Conservation (phyloP, 78 protist genomes). For the Planoprotostelium fungivorum region DNA sequence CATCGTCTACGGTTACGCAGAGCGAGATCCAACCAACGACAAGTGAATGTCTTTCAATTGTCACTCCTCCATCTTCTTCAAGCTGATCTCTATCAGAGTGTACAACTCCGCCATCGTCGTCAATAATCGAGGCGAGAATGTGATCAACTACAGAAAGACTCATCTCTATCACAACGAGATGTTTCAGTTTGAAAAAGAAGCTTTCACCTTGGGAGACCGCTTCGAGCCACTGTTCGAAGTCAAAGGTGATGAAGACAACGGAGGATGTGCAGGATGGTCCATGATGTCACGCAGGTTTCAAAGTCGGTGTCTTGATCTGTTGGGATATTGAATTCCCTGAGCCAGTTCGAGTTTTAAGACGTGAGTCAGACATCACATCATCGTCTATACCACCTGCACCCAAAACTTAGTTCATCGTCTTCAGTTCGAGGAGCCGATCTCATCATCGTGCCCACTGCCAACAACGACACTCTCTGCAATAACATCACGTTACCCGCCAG, state of each 20-base stretch:
- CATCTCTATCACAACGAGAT: background rate
- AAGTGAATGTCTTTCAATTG: background rate
- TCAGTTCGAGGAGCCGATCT: background rate
- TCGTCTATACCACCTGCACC: background rate
- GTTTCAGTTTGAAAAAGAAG: background rate
- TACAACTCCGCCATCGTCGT: background rate
- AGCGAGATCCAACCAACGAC: background rate
- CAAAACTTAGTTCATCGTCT: background rate
- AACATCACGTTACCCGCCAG: background rate
- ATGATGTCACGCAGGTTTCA: background rate
- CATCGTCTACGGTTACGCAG: slow-evolving; percentile 6
- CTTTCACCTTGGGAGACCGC: background rate
- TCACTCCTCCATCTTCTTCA: no score
- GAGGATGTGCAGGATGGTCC: background rate
- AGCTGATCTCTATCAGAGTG: background rate
- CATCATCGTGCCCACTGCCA: slow-evolving; percentile 3
- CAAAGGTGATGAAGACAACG: background rate
- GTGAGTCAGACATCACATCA: background rate
- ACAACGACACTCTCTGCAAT: background rate
- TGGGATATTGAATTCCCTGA: slow-evolving; percentile 9
- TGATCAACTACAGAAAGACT: slow-evolving; percentile 2
- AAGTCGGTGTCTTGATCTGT: slow-evolving; percentile 1
- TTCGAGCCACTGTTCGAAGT: slow-evolving; percentile 1
- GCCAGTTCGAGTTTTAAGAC: background rate
- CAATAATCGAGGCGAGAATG: background rate